Evolutionary conservation across 345 rosid species (phyloP).

Genomic region (Viola odorata): DNA sequence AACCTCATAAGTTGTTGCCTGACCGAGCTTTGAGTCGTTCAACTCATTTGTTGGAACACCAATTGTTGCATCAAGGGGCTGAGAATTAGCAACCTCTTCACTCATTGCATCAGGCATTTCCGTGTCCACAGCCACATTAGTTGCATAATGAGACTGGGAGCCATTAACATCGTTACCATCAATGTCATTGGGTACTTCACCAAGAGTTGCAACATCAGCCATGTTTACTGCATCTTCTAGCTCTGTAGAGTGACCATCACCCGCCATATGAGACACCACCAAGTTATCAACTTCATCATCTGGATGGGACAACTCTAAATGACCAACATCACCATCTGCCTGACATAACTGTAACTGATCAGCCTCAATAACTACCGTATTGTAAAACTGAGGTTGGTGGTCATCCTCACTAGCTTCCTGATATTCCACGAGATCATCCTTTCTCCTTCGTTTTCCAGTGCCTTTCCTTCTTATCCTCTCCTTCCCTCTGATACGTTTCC

Average conservation of each 20-base stretch:
- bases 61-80: neutral
- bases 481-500: slow-evolving; percentile 25
- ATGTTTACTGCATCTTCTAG: slow-evolving; percentile 8
- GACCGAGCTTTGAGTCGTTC: neutral
- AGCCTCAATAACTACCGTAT: slow-evolving; percentile 19
- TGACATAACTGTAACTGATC: slow-evolving; percentile 17
- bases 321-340: slow-evolving; percentile 13
- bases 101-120: neutral
- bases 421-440: slow-evolving; percentile 15
- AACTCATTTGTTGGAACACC: neutral
- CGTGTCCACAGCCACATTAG: slow-evolving; percentile 2
- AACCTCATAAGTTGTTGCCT: neutral
- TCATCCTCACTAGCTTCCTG: slow-evolving; percentile 25
- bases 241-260: slow-evolving; percentile 5
- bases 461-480: slow-evolving; percentile 27
- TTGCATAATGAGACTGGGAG: slow-evolving; percentile 7
- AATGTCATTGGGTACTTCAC: neutral
- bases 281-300: slow-evolving; percentile 15
- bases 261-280: slow-evolving; percentile 6
- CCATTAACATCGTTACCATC: neutral
- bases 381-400: slow-evolving; percentile 20
- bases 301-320: slow-evolving; percentile 10
- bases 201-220: slow-evolving; percentile 12
- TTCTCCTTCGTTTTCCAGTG: slow-evolving; percentile 19
- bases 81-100: slow-evolving; percentile 4